Evolutionary conservation across 2,329 filamentous ascomycete genomes (phyloP).

Genomic region (Aspergillus fijiensis): DNA sequence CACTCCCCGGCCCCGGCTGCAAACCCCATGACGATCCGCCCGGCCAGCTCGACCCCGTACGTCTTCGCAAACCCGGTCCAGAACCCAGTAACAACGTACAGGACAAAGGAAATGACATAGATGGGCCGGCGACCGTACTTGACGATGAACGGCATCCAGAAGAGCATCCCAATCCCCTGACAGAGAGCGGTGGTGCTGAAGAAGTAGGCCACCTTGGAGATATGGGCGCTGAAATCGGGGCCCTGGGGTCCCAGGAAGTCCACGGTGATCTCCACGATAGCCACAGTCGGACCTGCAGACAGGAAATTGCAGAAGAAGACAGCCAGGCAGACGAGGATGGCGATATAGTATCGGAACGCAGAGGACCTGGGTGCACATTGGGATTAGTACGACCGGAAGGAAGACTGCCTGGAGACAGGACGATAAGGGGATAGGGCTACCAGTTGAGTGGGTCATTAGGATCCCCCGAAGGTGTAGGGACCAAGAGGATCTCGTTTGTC

Average conservation of each 20-base stretch:
- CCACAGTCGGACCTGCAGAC: conserved; percentile 55
- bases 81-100: conserved; percentile 36
- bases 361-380: background rate
- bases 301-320: conserved; percentile 59
- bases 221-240: background rate
- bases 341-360: conserved; percentile 4
- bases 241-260: conserved; percentile 48
- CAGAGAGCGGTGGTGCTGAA: conserved; percentile 54
- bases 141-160: conserved; percentile 40
- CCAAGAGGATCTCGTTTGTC: background rate
- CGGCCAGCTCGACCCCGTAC: conserved; percentile 27
- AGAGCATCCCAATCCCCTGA: conserved; percentile 46
- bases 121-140: conserved; percentile 39
- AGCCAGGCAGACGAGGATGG: conserved; percentile 32
- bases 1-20: conserved; percentile 54
- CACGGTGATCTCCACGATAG: conserved; percentile 49
- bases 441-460: conserved; percentile 3
- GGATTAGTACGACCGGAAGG: background rate
- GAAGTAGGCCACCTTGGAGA: conserved; percentile 48
- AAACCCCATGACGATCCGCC: conserved; percentile 40
- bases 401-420: background rate
- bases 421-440: background rate
- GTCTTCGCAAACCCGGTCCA: conserved; percentile 37
- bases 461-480: background rate
- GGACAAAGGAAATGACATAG: conserved; percentile 14